These are phyloP conservation scores for Stemphylium beticola DNA, from an alignment of 2,329 filamentous ascomycete genomes.

Conservation along the genomic window DNA sequence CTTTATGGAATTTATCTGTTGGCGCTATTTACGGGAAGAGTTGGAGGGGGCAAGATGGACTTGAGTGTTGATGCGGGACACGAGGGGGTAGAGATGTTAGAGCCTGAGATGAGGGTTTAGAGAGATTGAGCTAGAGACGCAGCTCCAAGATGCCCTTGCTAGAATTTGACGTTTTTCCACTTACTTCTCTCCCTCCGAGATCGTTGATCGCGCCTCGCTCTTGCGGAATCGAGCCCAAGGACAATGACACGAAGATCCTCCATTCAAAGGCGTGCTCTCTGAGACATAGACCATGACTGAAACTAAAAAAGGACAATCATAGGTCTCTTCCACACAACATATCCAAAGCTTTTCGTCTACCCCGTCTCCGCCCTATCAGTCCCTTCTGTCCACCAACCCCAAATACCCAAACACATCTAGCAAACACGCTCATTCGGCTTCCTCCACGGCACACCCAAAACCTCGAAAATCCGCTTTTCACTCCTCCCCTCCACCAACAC, in stretches of 20 bases:
- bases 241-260: too few species aligned
- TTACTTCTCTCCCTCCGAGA: too few species aligned
- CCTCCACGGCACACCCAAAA: conserved; percentile 83
- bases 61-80: conserved; percentile 21
- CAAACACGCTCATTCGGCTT: conserved; percentile 53
- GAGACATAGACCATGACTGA: too few species aligned
- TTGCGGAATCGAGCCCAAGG: too few species aligned
- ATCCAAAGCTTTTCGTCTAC: neutral
- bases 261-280: too few species aligned
- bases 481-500: conserved; percentile 74
- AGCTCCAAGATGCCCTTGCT: too few species aligned
- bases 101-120: neutral
- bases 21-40: conserved; percentile 19
- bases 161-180: too few species aligned
- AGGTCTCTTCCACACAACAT: too few species aligned
- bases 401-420: conserved; percentile 4
- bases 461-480: conserved; percentile 81
- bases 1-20: conserved; percentile 27
- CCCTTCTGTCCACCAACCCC: neutral
- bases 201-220: too few species aligned
- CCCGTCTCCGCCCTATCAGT: too few species aligned
- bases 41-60: conserved; percentile 18
- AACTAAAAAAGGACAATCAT: too few species aligned
- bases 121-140: too few species aligned
- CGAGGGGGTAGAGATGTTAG: conserved; percentile 8